Percentiles rank a stretch among this genome's conserved stretches.
Conservation (phyloP, 1,139 yeast species). For the Suhomyces terraborum region DNA sequence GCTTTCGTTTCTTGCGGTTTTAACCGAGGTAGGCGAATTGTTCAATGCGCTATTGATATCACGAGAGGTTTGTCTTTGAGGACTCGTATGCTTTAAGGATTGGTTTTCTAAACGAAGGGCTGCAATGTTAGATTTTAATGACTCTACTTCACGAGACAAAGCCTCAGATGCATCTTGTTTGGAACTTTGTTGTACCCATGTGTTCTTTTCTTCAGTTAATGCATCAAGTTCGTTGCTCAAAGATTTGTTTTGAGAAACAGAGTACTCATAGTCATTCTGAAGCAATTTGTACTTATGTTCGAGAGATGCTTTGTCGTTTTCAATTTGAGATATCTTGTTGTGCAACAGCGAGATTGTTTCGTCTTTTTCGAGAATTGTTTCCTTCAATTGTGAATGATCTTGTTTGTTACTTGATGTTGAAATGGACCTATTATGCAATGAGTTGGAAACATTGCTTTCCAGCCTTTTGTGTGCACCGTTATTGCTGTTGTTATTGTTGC, state of each 20-base stretch:
- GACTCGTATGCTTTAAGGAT: constrained; percentile 32
- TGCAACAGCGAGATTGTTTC: constrained; percentile 36
- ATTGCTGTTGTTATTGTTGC: too few relatives aligned
- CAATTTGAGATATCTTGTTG: constrained; percentile 20
- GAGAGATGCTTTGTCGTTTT: constrained; percentile 22
- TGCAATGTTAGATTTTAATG: constrained; percentile 33
- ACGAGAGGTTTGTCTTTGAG: constrained; percentile 7
- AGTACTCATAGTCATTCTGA: constrained; percentile 28
- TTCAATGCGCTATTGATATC: constrained; percentile 10
- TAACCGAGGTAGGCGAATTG: constrained; percentile 7
- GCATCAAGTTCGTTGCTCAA: constrained; percentile 28
- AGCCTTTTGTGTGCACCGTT: neutral
- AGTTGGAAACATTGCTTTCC: constrained; percentile 1
- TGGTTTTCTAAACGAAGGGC: constrained; percentile 45
- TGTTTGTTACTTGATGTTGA: neutral
- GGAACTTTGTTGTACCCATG: constrained; percentile 11
- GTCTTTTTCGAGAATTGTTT: constrained; percentile 44
- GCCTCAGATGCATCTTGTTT: constrained; percentile 7
- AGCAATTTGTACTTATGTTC: constrained; percentile 23
- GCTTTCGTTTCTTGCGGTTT: constrained; percentile 7
- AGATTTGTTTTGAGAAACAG: constrained; percentile 25
- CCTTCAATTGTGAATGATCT: constrained; percentile 7
- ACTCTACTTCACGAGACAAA: constrained; percentile 15
- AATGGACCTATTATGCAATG: neutral
- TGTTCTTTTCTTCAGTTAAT: constrained; percentile 19